Percentiles rank a stretch among this genome's conserved stretches.
These are phyloP conservation scores for Dipodascus geniculatus DNA, from an alignment of 805 yeast genomes.

Conservation along the genomic window DNA sequence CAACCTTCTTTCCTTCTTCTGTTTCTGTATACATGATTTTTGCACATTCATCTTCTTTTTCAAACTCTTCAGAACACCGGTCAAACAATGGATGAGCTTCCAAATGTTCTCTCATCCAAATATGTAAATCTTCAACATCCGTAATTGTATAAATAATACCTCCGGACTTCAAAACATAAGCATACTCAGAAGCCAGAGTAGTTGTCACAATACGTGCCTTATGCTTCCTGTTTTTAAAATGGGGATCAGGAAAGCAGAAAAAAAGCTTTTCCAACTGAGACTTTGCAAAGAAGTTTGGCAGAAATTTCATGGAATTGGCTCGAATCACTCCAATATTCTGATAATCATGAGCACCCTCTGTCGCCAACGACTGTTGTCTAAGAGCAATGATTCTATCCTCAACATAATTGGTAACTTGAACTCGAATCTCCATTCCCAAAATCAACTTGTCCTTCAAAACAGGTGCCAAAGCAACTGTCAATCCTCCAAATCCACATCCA, in stretches of 20 bases:
- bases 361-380: constrained; percentile 40
- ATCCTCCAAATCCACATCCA: constrained; percentile 97
- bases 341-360: constrained; percentile 30
- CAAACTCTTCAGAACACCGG: constrained; percentile 72
- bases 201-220: constrained; percentile 92
- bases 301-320: constrained; percentile 94
- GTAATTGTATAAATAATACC: constrained; percentile 92
- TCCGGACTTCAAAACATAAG: constrained; percentile 74
- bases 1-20: constrained; percentile 96
- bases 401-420: constrained; percentile 93
- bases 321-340: constrained; percentile 84
- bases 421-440: constrained; percentile 95
- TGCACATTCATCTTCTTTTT: constrained; percentile 68
- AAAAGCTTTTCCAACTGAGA: constrained; percentile 83
- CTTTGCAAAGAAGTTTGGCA: constrained; percentile 83
- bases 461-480: constrained; percentile 68
- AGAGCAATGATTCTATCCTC: constrained; percentile 90
- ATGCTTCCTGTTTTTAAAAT: constrained; percentile 93
- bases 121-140: constrained; percentile 84
- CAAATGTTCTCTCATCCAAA: constrained; percentile 92
- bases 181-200: constrained; percentile 83
- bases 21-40: constrained; percentile 82
- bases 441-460: constrained; percentile 62
- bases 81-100: constrained; percentile 86
- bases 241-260: constrained; percentile 99